Evolutionary conservation across 345 rosid species (phyloP).

Genomic region (Eucalyptus urophylla): DNA sequence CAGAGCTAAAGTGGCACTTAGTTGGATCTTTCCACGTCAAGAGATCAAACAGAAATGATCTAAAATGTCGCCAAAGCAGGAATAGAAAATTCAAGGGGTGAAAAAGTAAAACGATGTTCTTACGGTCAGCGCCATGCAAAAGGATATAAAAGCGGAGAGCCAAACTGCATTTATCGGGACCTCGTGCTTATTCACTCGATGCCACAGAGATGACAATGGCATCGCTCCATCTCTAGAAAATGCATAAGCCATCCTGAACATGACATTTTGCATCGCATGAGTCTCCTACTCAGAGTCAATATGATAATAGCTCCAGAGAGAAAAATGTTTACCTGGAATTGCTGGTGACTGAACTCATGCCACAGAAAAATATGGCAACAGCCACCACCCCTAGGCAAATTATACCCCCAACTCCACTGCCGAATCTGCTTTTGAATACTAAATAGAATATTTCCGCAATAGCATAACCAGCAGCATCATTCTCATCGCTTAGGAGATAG

Average conservation of each 20-base stretch:
- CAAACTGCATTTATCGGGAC: constrained; percentile 87
- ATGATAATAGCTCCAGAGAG: neutral
- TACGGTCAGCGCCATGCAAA: constrained; percentile 98
- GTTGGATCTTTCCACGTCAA: neutral
- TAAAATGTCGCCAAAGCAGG: neutral
- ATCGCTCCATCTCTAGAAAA: constrained; percentile 97
- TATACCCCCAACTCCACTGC: constrained; percentile 83
- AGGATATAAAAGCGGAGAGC: constrained; percentile 61
- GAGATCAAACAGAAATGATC: neutral
- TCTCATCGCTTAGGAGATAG: constrained; percentile 52
- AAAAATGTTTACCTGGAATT: constrained; percentile 42
- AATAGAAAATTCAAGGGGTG: neutral
- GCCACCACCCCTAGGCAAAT: constrained; percentile 78
- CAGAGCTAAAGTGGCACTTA: neutral
- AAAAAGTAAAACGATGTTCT: neutral
- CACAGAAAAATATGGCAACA: constrained; percentile 93
- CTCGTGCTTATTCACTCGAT: constrained; percentile 78
- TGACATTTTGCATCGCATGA: neutral
- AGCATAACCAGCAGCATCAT: constrained; percentile 87
- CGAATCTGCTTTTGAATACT: constrained; percentile 79
- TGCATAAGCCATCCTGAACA: constrained; percentile 91
- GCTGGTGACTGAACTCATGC: constrained; percentile 96
- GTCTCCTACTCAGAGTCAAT: neutral
- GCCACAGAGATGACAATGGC: constrained; percentile 82
- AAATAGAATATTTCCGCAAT: constrained; percentile 80